These are phyloP conservation scores for Comarum palustre DNA, from an alignment of 306 rosid genomes.

Conservation along the genomic window DNA sequence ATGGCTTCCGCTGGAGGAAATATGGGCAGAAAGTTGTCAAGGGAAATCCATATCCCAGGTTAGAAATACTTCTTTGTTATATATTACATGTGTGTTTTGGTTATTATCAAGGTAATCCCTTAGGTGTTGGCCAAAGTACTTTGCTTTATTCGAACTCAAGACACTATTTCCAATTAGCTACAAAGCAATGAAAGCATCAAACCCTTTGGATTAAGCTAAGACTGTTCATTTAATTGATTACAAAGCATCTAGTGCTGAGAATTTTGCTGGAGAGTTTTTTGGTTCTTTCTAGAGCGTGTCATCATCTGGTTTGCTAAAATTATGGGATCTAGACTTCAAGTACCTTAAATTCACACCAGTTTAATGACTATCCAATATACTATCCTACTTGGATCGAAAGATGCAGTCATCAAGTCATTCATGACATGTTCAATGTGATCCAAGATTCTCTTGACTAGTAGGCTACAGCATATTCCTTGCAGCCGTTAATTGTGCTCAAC, in stretches of 20 bases:
- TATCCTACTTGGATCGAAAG: background rate
- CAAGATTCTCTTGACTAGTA: background rate
- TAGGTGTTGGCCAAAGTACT: background rate
- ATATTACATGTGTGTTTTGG: background rate
- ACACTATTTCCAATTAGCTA: background rate
- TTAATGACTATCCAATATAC: background rate
- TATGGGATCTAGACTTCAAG: background rate
- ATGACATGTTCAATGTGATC: background rate
- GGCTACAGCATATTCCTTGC: background rate
- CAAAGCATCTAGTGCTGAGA: background rate
- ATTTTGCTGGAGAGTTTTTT: background rate
- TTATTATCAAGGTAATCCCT: background rate
- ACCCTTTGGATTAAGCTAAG: background rate
- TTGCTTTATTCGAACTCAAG: background rate
- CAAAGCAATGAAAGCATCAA: background rate
- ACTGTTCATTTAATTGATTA: background rate
- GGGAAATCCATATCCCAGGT: conserved; percentile 93
- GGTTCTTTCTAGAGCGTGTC: background rate
- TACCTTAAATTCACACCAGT: background rate
- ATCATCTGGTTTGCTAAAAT: background rate
- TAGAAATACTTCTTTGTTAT: background rate
- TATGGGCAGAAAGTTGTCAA: conserved; percentile 96
- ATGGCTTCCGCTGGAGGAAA: conserved; percentile 97
- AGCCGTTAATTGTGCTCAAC: background rate
- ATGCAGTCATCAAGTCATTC: background rate